These are phyloP conservation scores for Microsporum audouinii DNA, from an alignment of 2,329 filamentous ascomycete genomes.

Conservation along the genomic window DNA sequence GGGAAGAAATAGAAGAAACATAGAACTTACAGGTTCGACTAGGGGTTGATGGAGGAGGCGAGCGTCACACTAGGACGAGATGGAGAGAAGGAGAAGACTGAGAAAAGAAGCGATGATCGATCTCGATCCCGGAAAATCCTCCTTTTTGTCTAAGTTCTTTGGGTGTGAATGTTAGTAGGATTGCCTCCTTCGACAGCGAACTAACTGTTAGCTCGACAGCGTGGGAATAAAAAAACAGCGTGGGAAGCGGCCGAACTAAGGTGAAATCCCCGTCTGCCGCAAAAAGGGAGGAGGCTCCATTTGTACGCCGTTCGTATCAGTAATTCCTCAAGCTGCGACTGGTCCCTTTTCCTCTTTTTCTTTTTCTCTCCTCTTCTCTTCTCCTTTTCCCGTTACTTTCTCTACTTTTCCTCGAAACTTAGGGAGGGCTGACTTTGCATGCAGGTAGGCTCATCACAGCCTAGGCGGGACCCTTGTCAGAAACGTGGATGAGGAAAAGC, in stretches of 20 bases:
- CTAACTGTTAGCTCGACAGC: background rate
- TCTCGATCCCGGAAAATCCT: background rate
- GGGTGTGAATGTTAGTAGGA: background rate
- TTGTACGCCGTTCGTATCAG: background rate
- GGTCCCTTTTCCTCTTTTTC: background rate
- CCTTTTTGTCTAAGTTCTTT: background rate
- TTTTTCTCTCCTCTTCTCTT: background rate
- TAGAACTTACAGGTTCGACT: background rate
- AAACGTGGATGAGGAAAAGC: constrained; percentile 2
- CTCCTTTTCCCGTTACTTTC: too few species aligned
- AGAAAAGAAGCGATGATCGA: background rate
- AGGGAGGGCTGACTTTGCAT: background rate
- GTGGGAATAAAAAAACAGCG: background rate
- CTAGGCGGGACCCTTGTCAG: background rate
- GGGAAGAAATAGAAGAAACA: background rate
- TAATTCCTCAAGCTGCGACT: too few species aligned
- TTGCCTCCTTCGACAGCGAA: background rate
- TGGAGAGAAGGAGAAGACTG: background rate
- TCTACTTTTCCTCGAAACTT: background rate
- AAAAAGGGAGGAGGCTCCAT: background rate
- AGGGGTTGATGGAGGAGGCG: background rate
- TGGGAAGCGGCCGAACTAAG: background rate
- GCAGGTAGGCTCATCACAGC: background rate
- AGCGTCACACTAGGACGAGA: background rate
- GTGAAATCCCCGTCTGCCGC: background rate